phyloP scores from a whole-genome alignment of 192 early-diverging fungal genomes.

The Coemansia sp. region DNA sequence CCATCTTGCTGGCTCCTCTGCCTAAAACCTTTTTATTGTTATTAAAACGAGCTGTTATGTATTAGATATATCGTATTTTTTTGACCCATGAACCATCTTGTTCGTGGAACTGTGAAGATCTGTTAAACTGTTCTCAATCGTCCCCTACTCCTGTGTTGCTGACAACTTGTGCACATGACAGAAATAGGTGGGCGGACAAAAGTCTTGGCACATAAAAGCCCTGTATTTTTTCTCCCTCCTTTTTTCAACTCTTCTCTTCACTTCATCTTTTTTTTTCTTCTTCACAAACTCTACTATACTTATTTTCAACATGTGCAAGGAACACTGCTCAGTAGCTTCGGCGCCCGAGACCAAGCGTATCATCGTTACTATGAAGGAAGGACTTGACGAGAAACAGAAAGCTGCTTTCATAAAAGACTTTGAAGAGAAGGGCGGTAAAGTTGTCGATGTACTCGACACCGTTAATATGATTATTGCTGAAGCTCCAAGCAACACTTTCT shows the following conservation, averaged over 20 bases:
- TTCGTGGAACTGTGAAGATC: not conserved
- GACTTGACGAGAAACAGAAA: not conserved
- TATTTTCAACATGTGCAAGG: constrained; percentile 4
- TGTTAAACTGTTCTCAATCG: not conserved
- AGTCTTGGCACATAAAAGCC: not conserved
- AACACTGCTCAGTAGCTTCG: not conserved
- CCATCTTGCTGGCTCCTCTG: constrained; percentile 38
- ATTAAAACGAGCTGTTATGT: not conserved
- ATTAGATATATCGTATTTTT: not conserved
- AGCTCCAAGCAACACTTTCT: not conserved
- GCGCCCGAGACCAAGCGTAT: not conserved
- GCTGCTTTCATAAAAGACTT: not conserved
- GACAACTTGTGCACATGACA: not conserved
- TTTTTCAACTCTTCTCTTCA: not conserved
- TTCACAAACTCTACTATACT: not conserved
- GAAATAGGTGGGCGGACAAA: not conserved
- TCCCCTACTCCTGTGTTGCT: not conserved
- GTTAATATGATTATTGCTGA: not conserved
- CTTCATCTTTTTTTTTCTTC: not conserved
- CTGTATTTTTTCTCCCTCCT: no score
- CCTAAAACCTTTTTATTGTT: constrained; percentile 6
- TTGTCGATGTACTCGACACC: not conserved
- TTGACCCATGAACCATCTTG: not conserved
- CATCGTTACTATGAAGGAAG: constrained; percentile 7
- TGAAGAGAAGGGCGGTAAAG: not conserved